phyloP scores from a whole-genome alignment of 1,284 basidiomycete species.

The Ceratobasidium papillatum region DNA sequence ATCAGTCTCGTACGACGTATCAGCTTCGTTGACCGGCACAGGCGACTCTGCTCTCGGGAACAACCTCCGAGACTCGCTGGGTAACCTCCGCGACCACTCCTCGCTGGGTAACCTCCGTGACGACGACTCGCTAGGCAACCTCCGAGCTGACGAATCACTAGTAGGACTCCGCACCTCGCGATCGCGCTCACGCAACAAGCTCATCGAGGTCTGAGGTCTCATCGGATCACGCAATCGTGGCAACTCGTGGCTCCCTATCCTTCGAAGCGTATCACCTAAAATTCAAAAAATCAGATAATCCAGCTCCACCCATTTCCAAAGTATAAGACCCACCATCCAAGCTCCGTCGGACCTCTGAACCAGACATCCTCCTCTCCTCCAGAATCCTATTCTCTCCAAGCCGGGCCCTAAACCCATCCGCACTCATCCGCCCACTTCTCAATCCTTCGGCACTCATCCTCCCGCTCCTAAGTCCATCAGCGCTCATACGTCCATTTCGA shows the following conservation, averaged over 20 bases:
- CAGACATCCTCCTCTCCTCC: constrained; percentile 20
- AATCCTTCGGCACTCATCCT: constrained; percentile 22
- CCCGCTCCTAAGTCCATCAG: constrained; percentile 6
- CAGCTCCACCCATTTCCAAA: not conserved
- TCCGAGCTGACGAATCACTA: not conserved
- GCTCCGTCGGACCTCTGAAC: constrained; percentile 24
- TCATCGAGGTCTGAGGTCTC: constrained; percentile 37
- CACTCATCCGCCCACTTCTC: constrained; percentile 33
- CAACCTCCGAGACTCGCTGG: constrained; percentile 10
- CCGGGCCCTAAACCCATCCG: constrained; percentile 28
- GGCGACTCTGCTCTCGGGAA: constrained; percentile 14
- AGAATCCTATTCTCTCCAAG: constrained; percentile 8
- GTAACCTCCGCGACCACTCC: too few relatives aligned
- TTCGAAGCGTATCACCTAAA: constrained; percentile 24
- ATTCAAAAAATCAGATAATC: not conserved
- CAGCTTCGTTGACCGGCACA: not conserved
- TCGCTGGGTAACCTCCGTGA: not conserved
- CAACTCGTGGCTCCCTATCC: constrained; percentile 17
- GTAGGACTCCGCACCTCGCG: constrained; percentile 16
- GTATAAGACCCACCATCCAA: constrained; percentile 27
- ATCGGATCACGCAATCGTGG: constrained; percentile 18
- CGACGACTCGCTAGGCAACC: not conserved
- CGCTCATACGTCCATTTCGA: constrained; percentile 29
- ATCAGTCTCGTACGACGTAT: constrained; percentile 35
- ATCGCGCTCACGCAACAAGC: constrained; percentile 20